Percentiles rank a stretch among this genome's conserved stretches.
phyloP scores from a whole-genome alignment of 345 rosid species.

The Carallia pectinifolia region DNA sequence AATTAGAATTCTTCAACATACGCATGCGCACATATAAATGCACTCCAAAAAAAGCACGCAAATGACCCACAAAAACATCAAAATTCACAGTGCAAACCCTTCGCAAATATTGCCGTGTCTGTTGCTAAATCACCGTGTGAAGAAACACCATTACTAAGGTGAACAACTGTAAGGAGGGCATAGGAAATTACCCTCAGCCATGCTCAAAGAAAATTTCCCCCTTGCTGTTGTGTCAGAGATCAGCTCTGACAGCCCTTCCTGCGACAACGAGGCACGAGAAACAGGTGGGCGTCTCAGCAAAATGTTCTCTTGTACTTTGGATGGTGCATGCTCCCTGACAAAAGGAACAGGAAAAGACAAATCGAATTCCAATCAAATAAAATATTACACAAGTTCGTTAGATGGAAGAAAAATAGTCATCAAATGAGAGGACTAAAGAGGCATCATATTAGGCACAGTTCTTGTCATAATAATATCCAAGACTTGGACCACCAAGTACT shows the following conservation, averaged over 20 bases:
- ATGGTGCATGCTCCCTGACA: slow-evolving; percentile 33
- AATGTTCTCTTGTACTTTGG: slow-evolving; percentile 47
- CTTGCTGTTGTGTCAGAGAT: slow-evolving; percentile 36
- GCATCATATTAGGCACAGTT: too few relatives aligned
- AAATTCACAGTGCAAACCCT: neutral
- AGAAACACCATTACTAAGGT: neutral
- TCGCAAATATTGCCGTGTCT: neutral
- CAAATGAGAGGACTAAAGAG: too few relatives aligned
- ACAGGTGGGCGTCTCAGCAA: slow-evolving; percentile 40
- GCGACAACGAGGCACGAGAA: slow-evolving; percentile 44
- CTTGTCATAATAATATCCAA: too few relatives aligned
- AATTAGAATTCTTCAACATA: too few relatives aligned
- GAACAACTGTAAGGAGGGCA: neutral
- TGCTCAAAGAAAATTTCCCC: slow-evolving; percentile 31
- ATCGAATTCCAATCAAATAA: too few relatives aligned
- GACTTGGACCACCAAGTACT: too few relatives aligned
- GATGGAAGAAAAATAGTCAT: too few relatives aligned
- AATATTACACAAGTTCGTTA: too few relatives aligned
- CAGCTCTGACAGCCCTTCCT: slow-evolving; percentile 45
- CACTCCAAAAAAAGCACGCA: neutral
- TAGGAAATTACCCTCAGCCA: slow-evolving; percentile 13
- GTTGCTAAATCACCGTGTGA: neutral
- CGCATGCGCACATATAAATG: neutral
- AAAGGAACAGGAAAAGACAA: neutral
- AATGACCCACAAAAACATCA: neutral